Percentiles rank a stretch among this genome's conserved stretches.
Evolutionary conservation across 257 asterid genomes (phyloP).

Genomic region (Lithospermum erythrorhizon): DNA sequence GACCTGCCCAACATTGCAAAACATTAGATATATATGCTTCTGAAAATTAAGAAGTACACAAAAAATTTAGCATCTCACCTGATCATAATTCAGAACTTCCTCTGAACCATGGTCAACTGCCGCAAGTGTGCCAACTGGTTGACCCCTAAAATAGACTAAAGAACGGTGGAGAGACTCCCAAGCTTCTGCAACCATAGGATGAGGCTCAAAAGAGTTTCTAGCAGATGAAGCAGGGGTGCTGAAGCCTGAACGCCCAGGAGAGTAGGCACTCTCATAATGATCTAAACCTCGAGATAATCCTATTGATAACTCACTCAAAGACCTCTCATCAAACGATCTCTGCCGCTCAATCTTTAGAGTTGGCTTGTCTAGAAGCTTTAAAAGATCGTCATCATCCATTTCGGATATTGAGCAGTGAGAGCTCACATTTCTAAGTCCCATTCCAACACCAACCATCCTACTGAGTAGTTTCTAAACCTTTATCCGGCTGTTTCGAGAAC

Average conservation of each 20-base stretch:
- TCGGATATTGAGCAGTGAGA: constrained; percentile 57
- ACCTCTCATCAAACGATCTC: constrained; percentile 70
- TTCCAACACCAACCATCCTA: constrained; percentile 26
- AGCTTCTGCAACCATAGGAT: constrained; percentile 75
- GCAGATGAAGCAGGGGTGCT: constrained; percentile 51
- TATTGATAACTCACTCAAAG: constrained; percentile 57
- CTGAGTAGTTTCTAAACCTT: constrained; percentile 16
- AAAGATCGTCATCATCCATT: constrained; percentile 49
- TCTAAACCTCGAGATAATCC: constrained; percentile 49
- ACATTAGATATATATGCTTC: neutral
- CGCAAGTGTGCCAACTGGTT: constrained; percentile 82
- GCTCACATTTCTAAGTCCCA: constrained; percentile 43
- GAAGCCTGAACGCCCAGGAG: constrained; percentile 54
- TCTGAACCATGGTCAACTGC: constrained; percentile 77
- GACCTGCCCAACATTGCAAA: neutral
- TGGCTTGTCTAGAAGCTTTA: constrained; percentile 56
- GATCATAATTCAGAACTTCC: constrained; percentile 78
- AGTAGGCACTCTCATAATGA: constrained; percentile 34
- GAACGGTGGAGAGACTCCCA: constrained; percentile 75
- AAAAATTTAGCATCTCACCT: constrained; percentile 26
- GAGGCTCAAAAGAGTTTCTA: constrained; percentile 65
- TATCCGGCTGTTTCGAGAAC: neutral
- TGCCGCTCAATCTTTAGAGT: constrained; percentile 54
- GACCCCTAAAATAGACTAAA: constrained; percentile 52
- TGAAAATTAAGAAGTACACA: neutral